Percentiles rank a stretch among this genome's conserved stretches.
phyloP scores from a whole-genome alignment of 306 rosid genomes.

The Acacia crassicarpa region DNA sequence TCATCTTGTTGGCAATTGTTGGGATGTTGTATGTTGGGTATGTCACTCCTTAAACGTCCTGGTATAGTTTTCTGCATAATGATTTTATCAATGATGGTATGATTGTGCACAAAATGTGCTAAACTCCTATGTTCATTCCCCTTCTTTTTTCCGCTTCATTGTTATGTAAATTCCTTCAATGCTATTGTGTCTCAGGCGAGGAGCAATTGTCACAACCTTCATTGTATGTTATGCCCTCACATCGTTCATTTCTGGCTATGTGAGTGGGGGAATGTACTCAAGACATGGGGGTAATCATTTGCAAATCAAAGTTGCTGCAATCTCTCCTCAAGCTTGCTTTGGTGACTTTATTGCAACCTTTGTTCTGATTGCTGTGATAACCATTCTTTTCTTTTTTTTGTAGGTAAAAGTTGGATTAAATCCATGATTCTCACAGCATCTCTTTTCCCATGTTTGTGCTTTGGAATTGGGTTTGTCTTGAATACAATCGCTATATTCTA shows the following conservation, averaged over 20 bases:
- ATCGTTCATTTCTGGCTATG: conserved; percentile 97
- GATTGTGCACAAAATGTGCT: conserved; percentile 15
- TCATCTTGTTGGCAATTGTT: conserved; percentile 93
- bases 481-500: conserved; percentile 96
- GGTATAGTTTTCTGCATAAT: conserved; percentile 21
- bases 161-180: conserved; percentile 17
- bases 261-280: conserved; percentile 99
- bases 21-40: conserved; percentile 95
- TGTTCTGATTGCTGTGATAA: background rate
- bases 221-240: conserved; percentile 99
- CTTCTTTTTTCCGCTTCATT: conserved; percentile 9
- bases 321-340: conserved; percentile 20
- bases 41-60: conserved; percentile 24
- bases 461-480: conserved; percentile 91
- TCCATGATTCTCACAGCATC: conserved; percentile 99
- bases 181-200: conserved; percentile 64
- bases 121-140: background rate
- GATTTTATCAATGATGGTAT: background rate
- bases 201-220: conserved; percentile 98
- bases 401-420: conserved; percentile 98
- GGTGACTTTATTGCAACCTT: background rate
- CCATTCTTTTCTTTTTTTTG: conserved; percentile 4
- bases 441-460: conserved; percentile 94
- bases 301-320: conserved; percentile 13
- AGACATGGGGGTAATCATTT: conserved; percentile 81